These are phyloP conservation scores for Aureobasidium sp. DNA, from an alignment of 2,329 filamentous ascomycete genomes.

Conservation along the genomic window DNA sequence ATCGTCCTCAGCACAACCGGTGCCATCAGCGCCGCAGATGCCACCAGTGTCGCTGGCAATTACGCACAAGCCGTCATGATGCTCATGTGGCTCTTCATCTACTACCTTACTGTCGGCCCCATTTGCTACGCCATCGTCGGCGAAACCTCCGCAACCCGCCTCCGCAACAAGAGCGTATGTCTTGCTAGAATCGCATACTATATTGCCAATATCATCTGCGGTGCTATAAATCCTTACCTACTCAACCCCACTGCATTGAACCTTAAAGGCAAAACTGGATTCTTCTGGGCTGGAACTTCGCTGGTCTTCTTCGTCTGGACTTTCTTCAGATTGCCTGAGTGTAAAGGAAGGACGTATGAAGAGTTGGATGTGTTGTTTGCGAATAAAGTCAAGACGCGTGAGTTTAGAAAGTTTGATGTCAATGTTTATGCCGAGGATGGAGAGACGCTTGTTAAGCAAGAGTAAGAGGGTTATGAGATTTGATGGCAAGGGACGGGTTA, in stretches of 20 bases:
- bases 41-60: constrained; percentile 20
- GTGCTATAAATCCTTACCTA: constrained; percentile 33
- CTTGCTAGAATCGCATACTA: constrained; percentile 33
- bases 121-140: constrained; percentile 31
- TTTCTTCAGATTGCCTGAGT: constrained; percentile 33
- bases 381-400: constrained; percentile 25
- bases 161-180: constrained; percentile 30
- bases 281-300: constrained; percentile 32
- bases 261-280: constrained; percentile 33
- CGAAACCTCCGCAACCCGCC: constrained; percentile 30
- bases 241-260: constrained; percentile 34
- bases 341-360: constrained; percentile 32
- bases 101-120: constrained; percentile 30
- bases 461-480: neutral
- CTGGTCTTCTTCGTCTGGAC: constrained; percentile 28
- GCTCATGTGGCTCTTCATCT: constrained; percentile 28
- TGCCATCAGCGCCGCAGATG: neutral
- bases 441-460: constrained; percentile 4
- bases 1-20: constrained; percentile 24
- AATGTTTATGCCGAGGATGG: constrained; percentile 3
- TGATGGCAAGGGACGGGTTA: neutral
- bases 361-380: constrained; percentile 37
- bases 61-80: constrained; percentile 36
- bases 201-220: constrained; percentile 31
- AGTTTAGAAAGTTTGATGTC: constrained; percentile 19